phyloP scores from a whole-genome alignment of 2,329 filamentous ascomycete species.

The Magnaporthiopsis poae region DNA sequence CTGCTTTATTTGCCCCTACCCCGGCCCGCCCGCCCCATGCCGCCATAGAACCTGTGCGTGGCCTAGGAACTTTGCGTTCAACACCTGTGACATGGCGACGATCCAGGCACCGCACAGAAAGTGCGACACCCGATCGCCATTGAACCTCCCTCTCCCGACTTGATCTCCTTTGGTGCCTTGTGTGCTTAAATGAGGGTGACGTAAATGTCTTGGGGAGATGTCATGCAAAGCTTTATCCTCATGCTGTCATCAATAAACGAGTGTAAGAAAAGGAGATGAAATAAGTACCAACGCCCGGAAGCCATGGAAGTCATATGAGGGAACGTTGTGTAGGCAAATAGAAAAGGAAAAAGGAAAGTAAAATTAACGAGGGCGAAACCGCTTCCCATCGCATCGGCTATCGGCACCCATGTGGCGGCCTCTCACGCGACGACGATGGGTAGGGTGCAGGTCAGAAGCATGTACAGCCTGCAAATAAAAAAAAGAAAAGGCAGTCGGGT shows the following conservation, averaged over 20 bases:
- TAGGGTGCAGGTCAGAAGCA: background rate
- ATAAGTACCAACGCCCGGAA: constrained; percentile 11
- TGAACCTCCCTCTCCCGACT: background rate
- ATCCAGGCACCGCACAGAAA: background rate
- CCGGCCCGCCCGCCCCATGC: background rate
- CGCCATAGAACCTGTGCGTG: background rate
- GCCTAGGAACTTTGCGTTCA: background rate
- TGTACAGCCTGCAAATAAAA: background rate
- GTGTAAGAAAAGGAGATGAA: background rate
- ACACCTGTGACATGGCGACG: background rate
- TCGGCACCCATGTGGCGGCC: background rate
- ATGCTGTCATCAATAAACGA: constrained; percentile 21
- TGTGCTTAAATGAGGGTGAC: constrained; percentile 6
- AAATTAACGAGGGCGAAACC: background rate
- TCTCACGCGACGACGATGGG: background rate
- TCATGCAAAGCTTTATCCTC: constrained; percentile 14
- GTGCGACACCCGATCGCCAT: background rate
- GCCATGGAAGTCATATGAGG: constrained; percentile 11
- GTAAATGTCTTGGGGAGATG: constrained; percentile 7
- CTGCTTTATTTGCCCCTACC: background rate
- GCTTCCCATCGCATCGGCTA: constrained; percentile 4
- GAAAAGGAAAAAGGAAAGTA: background rate
- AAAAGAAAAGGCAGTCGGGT: background rate
- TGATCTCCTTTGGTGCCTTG: constrained; percentile 7
- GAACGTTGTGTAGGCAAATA: background rate